Base-by-base conservation (phyloP, 352 stramenopile species). In the Halophytophthora polymorphica region DNA sequence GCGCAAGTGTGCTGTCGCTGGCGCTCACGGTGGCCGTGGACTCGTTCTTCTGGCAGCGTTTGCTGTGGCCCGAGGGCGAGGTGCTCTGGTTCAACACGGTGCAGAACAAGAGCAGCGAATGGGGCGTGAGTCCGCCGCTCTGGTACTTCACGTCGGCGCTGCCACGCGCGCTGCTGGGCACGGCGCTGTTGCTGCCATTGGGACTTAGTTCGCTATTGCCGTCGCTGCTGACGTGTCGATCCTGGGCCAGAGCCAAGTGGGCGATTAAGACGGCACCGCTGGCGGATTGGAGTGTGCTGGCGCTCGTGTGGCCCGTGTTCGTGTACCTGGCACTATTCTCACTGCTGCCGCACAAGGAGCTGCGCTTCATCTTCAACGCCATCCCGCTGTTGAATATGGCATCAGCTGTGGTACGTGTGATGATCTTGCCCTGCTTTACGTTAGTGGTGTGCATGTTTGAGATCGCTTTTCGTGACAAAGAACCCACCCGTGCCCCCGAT, bases 31-130 rank as follows among this genome's bases (percentile, higher is more conserved):
- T 98, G 23, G 52, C 82, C 12, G 63, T 99, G 2, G 96, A 99
- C 64, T 98, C 91, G 40, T 82, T 93, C 57, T 93, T 99, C 55
- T 98, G 96, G 93, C 77, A 84, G 58, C 80, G 86, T 8, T 96
- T 77, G 87, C 63, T 98, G 18, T 99, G 96, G 96, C 96, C 97
- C n/a, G 97, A 99, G 59, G 95, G 96, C 23, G 86, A 96, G 50
- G 97, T 99, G 8, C 82, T 99, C 23, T 99, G 93, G 69, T 99
- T 98, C 62, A 94, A 94, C 40, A 96, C 96, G 1, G 77, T 99
- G 37, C 71, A 98, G 44, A 99, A 99, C 70, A 97, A 97, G 55
- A 98, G 91, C 45, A 86, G 83, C 47, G 94, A 99, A 59, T 99
- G 96, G 96, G 97, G 97, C 21, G 90, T 95, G 28, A 92, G 79